phyloP scores from a whole-genome alignment of 176 grass and related monocot genomes.

The Oropetium thomaeum region DNA sequence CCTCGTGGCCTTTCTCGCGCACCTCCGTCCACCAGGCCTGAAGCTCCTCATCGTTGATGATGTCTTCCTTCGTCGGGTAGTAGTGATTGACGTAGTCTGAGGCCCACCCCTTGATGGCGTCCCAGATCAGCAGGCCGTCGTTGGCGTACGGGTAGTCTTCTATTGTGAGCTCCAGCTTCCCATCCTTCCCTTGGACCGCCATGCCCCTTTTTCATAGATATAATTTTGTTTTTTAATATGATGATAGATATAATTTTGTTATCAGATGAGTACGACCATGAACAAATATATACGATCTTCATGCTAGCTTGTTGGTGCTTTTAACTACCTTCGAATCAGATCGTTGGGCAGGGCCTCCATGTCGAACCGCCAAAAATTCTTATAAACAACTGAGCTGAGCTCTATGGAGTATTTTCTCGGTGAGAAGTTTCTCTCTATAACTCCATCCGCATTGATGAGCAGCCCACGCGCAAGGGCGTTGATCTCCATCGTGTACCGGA shows the following conservation, averaged over 20 bases:
- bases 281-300: too few relatives aligned
- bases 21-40: conserved; percentile 72
- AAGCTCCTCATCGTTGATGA: conserved; percentile 49
- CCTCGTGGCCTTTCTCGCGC: conserved; percentile 50
- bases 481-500: conserved; percentile 82
- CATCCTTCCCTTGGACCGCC: conserved; percentile 30
- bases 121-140: conserved; percentile 61
- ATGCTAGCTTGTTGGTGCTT: too few relatives aligned
- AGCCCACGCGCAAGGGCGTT: conserved; percentile 42
- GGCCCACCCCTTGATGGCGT: conserved; percentile 46
- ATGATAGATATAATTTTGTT: too few relatives aligned
- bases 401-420: conserved; percentile 48
- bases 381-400: conserved; percentile 56
- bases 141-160: conserved; percentile 77
- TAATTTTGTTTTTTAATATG: too few relatives aligned
- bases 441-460: conserved; percentile 41
- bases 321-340: conserved; percentile 49
- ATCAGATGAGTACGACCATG: too few relatives aligned
- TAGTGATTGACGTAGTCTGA: conserved; percentile 41
- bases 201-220: too few relatives aligned
- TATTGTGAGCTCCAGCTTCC: conserved; percentile 44
- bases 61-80: conserved; percentile 6
- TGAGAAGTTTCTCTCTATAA: conserved; percentile 54
- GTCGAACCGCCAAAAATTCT: conserved; percentile 58
- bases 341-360: conserved; percentile 75